Evolutionary conservation across 148 eudicot genomes (phyloP), one percentile per base, ranked within the genome.

Genomic region (Rhododendron molle): DNA sequence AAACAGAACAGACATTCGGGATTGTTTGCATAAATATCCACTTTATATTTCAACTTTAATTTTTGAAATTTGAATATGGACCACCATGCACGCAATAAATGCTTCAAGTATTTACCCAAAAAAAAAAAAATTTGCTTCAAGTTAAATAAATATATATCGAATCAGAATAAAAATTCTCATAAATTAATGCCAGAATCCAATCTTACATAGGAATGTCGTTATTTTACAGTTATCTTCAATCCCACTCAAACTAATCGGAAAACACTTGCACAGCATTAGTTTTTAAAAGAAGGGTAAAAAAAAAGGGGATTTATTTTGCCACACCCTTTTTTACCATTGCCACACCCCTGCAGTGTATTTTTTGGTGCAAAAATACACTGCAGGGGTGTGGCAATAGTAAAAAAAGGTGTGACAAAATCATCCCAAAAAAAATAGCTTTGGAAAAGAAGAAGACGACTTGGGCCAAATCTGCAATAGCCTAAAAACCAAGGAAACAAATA

Each of bases 181-280:
- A 44, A 44, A 77, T 77, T 77, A 77, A 77, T 23, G 81, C 52
- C 0, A 47, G 36, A 78, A 78, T 78, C 81, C 81, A 78, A 78
- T 46, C 14, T 78, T 23, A 77, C 80, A 40, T 20, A 44, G 80
- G 49, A 78, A 78, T 14, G 7, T 43, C 44, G 0, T 44, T 23
- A 34, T 43, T 26, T 76, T 36, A 76, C 3, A 28, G 12, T 69
- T 76, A 7, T 38, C 9, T 38, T 38, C 34, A 38, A 36, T 77
- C 23, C 79, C 23, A 74, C 21, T 13, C 21, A 38, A 34, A 34
- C 38, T 36, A 34, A 74, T 32, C 36, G 7, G 16, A n/a, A 9
- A 65, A 26, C 0, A 26, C 30, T 65, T 65, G 67, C 26, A 40
- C 26, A 21, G 26, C 67, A 58, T 58, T 20, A 6, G 26, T 58